These are phyloP conservation scores for Rubia yunnanensis DNA, from an alignment of 257 asterid genomes.

Conservation along the genomic window DNA sequence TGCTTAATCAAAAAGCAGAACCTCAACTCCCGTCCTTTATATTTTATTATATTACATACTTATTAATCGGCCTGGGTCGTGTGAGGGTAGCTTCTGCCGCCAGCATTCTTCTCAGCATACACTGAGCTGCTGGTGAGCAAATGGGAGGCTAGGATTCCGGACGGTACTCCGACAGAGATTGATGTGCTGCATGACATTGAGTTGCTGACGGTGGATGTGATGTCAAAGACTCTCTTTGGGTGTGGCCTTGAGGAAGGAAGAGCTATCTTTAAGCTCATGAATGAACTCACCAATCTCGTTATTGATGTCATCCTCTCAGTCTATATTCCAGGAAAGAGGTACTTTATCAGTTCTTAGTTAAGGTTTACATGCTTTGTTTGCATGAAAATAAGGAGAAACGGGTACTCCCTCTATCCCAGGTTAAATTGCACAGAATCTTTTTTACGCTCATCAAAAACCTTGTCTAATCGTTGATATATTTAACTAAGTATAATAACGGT, in stretches of 20 bases:
- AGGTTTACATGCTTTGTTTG: no score
- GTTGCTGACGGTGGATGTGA: slow-evolving; percentile 32
- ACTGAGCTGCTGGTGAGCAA: slow-evolving; percentile 36
- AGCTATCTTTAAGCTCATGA: slow-evolving; percentile 36
- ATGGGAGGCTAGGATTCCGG: slow-evolving; percentile 28
- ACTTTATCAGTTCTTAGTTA: no score
- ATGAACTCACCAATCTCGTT: slow-evolving; percentile 44
- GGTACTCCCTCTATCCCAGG: no score
- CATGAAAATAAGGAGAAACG: no score
- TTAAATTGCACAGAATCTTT: no score
- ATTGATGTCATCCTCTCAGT: slow-evolving; percentile 38
- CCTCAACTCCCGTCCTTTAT: no score
- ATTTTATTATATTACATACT: no score
- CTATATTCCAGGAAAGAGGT: slow-evolving; percentile 56
- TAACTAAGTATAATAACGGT: no score
- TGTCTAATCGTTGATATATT: no score
- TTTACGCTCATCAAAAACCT: no score
- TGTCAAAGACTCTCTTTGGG: slow-evolving; percentile 45
- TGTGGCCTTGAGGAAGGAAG: slow-evolving; percentile 29
- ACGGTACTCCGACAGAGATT: slow-evolving; percentile 21
- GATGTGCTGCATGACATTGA: slow-evolving; percentile 45
- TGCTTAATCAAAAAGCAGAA: no score
- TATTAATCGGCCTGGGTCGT: background rate
- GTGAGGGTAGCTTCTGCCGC: slow-evolving; percentile 30
- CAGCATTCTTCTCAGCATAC: slow-evolving; percentile 33